Base-by-base conservation (phyloP, 2,329 filamentous ascomycete genomes). In the Orbilia javanica region DNA sequence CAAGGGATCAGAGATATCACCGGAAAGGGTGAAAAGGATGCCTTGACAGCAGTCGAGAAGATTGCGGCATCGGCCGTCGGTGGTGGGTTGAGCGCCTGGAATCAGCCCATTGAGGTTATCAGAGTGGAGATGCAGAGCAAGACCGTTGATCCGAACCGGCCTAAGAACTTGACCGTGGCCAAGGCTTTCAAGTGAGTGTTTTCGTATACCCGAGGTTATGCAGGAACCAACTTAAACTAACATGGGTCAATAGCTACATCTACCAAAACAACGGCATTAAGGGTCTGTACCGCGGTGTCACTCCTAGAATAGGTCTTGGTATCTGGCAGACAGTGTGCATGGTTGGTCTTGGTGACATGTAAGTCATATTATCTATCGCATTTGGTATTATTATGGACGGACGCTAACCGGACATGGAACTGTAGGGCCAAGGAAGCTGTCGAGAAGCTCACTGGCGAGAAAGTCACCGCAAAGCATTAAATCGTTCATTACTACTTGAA, bases 281-380 rank as follows among this genome's bases (percentile, higher is more conserved):
- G 87, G 96, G 96, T 83, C 88, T 99, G 81, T 99, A 99, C 89
- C 93, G 96, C 84, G 96, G 96, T 84, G 95, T 99, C 80, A 88
- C 93, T 81, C 96, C 96, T 82, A 91, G 96, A 85, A 94, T 99
- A 84, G 94, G 94, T 82, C 90, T 99, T 80, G 92, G 96, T 84
- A 90, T 99, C 87, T 99, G 96, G 96, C 96, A 99, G 89, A 99
- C 96, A 79, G 92, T 99, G 83, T 99, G 96, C 89, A 99, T 99
- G 96, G 96, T 99, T 86, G 96, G 95, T 83, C 88, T 98, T 85
- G 96, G 96, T 86, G 96, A 98, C 87, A 94, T 97, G 94, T 96
- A 87, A 88, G 93, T 90, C 82, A 44, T 50, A 39, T 10, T 15
- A 76, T 80, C 53, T 20, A 76, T 80, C 52, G 36, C 46, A 70